A percentile compares a stretch with the other conserved stretches of the same genome.
phyloP scores from a whole-genome alignment of 306 rosid genomes.

The Spatholobus suberectus region DNA sequence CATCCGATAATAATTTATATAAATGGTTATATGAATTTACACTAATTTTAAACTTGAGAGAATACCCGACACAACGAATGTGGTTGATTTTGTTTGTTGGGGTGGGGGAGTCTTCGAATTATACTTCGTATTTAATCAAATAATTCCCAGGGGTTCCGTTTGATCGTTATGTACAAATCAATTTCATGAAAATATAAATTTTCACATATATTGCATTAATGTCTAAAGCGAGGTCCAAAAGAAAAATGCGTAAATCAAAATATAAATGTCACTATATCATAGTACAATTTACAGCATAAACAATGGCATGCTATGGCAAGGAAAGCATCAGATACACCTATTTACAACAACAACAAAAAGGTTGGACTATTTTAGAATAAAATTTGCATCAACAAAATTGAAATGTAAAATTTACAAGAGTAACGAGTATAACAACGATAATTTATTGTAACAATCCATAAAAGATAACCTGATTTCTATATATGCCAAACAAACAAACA shows the following conservation, averaged over 20 bases:
- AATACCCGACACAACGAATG: background rate
- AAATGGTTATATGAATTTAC: background rate
- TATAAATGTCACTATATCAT: background rate
- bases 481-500: slow-evolving; percentile 49
- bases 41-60: background rate
- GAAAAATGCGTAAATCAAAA: background rate
- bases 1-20: background rate
- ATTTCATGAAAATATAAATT: too few species aligned
- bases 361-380: slow-evolving; percentile 13
- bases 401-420: slow-evolving; percentile 35
- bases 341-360: slow-evolving; percentile 28
- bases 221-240: background rate
- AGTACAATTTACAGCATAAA: slow-evolving; percentile 28
- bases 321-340: slow-evolving; percentile 15
- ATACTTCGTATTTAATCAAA: too few species aligned
- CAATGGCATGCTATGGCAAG: background rate
- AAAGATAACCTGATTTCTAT: slow-evolving; percentile 52
- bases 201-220: background rate
- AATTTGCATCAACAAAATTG: slow-evolving; percentile 44
- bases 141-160: too few species aligned
- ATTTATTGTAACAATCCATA: slow-evolving; percentile 49
- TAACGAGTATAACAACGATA: slow-evolving; percentile 6
- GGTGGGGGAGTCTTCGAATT: too few species aligned
- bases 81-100: too few species aligned
- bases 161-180: too few species aligned